A percentile compares a stretch with the other conserved stretches of the same genome.
These are phyloP conservation scores for Meira nashicola DNA, from an alignment of 1,284 basidiomycete species.

Conservation along the genomic window DNA sequence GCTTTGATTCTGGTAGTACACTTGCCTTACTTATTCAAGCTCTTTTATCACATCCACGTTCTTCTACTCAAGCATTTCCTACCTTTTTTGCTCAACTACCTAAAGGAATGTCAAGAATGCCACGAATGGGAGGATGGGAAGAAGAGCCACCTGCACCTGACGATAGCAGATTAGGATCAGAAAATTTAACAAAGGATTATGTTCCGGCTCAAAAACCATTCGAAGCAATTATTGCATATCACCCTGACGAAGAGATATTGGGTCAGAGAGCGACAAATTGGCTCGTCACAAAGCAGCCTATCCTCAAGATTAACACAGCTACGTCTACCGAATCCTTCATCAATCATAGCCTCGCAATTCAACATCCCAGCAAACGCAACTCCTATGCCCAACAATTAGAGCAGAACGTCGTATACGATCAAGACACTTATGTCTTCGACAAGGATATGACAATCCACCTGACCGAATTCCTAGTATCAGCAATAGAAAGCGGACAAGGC, in stretches of 20 bases:
- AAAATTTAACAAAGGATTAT: slow-evolving; percentile 6
- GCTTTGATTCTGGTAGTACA: not conserved
- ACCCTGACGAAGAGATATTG: not conserved
- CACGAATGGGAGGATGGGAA: slow-evolving; percentile 12
- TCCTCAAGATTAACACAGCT: not conserved
- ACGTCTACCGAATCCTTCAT: not conserved
- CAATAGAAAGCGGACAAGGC: slow-evolving; percentile 4
- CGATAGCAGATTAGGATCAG: slow-evolving; percentile 4
- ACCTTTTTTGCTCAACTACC: slow-evolving; percentile 5
- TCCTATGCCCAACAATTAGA: not conserved
- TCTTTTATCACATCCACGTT: slow-evolving; percentile 3
- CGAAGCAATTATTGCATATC: slow-evolving; percentile 1
- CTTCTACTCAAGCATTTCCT: slow-evolving; percentile 2
- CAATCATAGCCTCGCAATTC: not conserved
- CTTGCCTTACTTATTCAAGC: slow-evolving; percentile 2
- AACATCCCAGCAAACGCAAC: not conserved
- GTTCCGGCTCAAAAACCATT: slow-evolving; percentile 9
- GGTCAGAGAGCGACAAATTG: not conserved
- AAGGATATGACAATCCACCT: not conserved
- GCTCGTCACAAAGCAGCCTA: not conserved
- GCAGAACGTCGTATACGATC: not conserved
- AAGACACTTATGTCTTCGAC: not conserved
- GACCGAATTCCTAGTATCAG: not conserved
- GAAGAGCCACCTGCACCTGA: slow-evolving; percentile 5
- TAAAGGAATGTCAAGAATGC: not conserved